phyloP scores from a whole-genome alignment of 805 yeast species.

The Teunomyces aglyptinius region DNA sequence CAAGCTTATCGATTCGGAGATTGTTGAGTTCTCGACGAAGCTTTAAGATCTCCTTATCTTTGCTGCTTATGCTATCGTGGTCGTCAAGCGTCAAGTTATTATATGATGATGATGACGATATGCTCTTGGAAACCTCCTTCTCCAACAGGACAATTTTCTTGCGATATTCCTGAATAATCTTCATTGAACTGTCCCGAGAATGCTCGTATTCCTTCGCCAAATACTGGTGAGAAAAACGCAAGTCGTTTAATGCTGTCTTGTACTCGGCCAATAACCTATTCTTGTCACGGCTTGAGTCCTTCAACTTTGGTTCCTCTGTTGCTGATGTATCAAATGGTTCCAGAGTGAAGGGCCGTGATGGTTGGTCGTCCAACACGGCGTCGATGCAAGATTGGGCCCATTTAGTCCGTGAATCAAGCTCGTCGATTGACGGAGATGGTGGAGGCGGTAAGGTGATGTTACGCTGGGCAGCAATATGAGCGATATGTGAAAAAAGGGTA shows the following conservation, averaged over 20 bases:
- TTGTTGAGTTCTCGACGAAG: slow-evolving; percentile 45
- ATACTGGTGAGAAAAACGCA: slow-evolving; percentile 70
- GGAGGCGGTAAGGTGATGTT: slow-evolving; percentile 40
- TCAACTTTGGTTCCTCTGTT: slow-evolving; percentile 26
- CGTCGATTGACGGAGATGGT: slow-evolving; percentile 16
- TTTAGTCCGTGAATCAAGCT: slow-evolving; percentile 22
- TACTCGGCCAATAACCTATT: slow-evolving; percentile 33
- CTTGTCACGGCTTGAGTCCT: slow-evolving; percentile 13
- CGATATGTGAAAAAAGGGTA: slow-evolving; percentile 45
- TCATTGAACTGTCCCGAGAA: slow-evolving; percentile 55
- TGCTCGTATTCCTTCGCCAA: slow-evolving; percentile 66
- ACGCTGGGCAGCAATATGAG: slow-evolving; percentile 45
- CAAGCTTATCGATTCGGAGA: slow-evolving; percentile 43
- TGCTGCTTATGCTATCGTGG: slow-evolving; percentile 12
- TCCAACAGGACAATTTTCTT: slow-evolving; percentile 51
- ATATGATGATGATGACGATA: neutral
- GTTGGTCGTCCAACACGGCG: slow-evolving; percentile 17
- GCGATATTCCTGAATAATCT: slow-evolving; percentile 52
- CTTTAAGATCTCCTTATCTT: slow-evolving; percentile 41
- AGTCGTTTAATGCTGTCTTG: slow-evolving; percentile 62
- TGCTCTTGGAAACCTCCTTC: slow-evolving; percentile 40
- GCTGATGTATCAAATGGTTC: slow-evolving; percentile 7
- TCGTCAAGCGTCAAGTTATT: slow-evolving; percentile 6
- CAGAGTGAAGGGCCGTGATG: neutral
- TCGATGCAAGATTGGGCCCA: slow-evolving; percentile 45